These are phyloP conservation scores for Aspergillus viridinutans DNA, from an alignment of 2,329 filamentous ascomycete species.

Conservation along the genomic window DNA sequence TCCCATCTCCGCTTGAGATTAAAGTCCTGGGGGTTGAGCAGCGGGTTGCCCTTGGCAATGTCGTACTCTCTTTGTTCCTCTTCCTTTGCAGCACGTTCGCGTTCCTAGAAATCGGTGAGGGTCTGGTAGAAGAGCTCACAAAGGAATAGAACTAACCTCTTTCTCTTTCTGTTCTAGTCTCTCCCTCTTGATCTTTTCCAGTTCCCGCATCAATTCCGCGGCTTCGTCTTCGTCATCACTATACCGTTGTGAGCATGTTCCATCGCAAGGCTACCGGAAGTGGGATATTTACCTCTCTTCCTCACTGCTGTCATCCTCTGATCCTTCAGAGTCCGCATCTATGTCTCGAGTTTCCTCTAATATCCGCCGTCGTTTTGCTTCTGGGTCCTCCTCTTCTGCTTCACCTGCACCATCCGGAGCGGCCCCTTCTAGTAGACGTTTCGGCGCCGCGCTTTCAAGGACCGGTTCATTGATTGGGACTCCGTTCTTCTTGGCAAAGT, in stretches of 20 bases:
- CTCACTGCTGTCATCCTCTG: slow-evolving; percentile 56
- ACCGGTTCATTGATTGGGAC: slow-evolving; percentile 47
- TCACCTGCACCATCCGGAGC: slow-evolving; percentile 35
- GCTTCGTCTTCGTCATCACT: slow-evolving; percentile 73
- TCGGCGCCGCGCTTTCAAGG: slow-evolving; percentile 45
- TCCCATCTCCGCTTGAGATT: slow-evolving; percentile 87
- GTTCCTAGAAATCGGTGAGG: slow-evolving; percentile 53
- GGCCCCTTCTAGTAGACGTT: slow-evolving; percentile 59
- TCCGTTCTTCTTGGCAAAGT: slow-evolving; percentile 81
- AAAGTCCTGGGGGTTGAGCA: slow-evolving; percentile 84
- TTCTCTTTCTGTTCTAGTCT: slow-evolving; percentile 74
- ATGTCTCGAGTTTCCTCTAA: slow-evolving; percentile 83
- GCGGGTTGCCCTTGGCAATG: slow-evolving; percentile 86
- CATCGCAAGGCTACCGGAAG: not conserved
- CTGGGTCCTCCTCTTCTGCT: slow-evolving; percentile 56
- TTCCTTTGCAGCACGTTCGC: slow-evolving; percentile 73
- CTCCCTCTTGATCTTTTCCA: slow-evolving; percentile 90
- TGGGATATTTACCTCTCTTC: slow-evolving; percentile 50
- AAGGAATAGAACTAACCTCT: slow-evolving; percentile 47
- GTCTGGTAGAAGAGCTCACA: not conserved
- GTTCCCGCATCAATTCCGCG: slow-evolving; percentile 82
- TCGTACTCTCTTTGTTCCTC: slow-evolving; percentile 79
- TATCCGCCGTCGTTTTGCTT: slow-evolving; percentile 79
- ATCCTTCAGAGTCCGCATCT: slow-evolving; percentile 72
- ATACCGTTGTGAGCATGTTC: slow-evolving; percentile 28